Percentiles rank a stretch among this genome's conserved stretches.
These are phyloP conservation scores for Cercophora sp. DNA, from an alignment of 495 filamentous ascomycete genomes.

Conservation along the genomic window DNA sequence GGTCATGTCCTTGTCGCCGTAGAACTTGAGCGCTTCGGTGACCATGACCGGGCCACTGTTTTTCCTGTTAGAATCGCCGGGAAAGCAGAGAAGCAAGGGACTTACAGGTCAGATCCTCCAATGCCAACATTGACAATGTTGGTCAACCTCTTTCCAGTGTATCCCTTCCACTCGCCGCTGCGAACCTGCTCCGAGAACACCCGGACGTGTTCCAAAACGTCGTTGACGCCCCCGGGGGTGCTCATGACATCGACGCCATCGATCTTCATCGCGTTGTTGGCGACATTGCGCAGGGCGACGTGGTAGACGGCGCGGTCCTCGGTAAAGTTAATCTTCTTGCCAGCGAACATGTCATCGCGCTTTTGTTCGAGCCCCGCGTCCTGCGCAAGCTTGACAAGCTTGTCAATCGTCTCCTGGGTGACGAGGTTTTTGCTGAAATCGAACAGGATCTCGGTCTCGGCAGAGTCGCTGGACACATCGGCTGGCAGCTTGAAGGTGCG, in stretches of 20 bases:
- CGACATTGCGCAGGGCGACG: constrained; percentile 82
- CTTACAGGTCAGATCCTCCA: constrained; percentile 95
- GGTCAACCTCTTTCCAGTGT: constrained; percentile 94
- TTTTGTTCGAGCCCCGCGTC: constrained; percentile 89
- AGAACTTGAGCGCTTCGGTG: constrained; percentile 91
- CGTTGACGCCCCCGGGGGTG: constrained; percentile 64
- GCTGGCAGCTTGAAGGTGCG: constrained; percentile 76
- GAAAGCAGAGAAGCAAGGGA: no score
- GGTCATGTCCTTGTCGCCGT: constrained; percentile 76
- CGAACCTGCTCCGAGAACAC: constrained; percentile 92
- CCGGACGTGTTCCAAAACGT: constrained; percentile 93
- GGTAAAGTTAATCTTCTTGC: constrained; percentile 98
- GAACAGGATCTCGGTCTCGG: constrained; percentile 74
- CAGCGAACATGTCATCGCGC: constrained; percentile 93
- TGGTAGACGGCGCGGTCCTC: constrained; percentile 96
- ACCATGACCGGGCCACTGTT: constrained; percentile 95
- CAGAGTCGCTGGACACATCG: constrained; percentile 51
- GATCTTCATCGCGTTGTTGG: constrained; percentile 82
- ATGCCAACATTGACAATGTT: constrained; percentile 98
- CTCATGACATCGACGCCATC: constrained; percentile 95
- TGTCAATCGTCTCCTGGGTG: constrained; percentile 82
- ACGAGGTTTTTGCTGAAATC: constrained; percentile 99
- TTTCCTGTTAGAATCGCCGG: no score
- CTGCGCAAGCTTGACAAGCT: constrained; percentile 83
- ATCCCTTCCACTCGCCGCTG: constrained; percentile 96